Percentiles rank a stretch among this genome's conserved stretches.
Evolutionary conservation across 306 rosid species (phyloP).

Genomic region (Sophora flavescens): DNA sequence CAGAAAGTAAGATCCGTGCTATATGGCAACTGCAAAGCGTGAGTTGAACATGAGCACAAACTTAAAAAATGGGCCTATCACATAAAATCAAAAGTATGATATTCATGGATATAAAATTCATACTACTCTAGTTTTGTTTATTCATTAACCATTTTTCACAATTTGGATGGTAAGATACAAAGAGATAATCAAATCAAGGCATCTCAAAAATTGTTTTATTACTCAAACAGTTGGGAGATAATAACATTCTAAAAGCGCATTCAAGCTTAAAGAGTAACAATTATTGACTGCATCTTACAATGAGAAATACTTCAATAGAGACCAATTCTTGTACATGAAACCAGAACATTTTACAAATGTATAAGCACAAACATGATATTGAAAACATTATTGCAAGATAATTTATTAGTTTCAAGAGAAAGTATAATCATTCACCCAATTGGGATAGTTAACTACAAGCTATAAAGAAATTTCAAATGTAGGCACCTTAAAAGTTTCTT

Average conservation of each 20-base stretch:
- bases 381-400: neutral
- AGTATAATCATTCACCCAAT: neutral
- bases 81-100: neutral
- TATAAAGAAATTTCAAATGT: neutral
- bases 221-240: neutral
- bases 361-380: neutral
- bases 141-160: neutral
- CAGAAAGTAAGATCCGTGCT: slow-evolving; percentile 79
- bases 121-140: neutral
- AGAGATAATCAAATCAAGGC: slow-evolving; percentile 2
- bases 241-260: neutral
- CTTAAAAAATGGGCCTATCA: neutral
- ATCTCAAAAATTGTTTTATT: neutral
- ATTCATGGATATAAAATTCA: neutral
- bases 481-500: neutral
- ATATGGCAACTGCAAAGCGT: slow-evolving; percentile 82
- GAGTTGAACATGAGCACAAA: slow-evolving; percentile 36
- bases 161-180: neutral
- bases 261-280: slow-evolving; percentile 6
- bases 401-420: neutral
- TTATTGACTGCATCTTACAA: neutral
- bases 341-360: neutral
- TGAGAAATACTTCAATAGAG: neutral
- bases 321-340: neutral
- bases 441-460: neutral